phyloP scores from a whole-genome alignment of 805 yeast genomes.

The Suhomyces xylopsoci region DNA sequence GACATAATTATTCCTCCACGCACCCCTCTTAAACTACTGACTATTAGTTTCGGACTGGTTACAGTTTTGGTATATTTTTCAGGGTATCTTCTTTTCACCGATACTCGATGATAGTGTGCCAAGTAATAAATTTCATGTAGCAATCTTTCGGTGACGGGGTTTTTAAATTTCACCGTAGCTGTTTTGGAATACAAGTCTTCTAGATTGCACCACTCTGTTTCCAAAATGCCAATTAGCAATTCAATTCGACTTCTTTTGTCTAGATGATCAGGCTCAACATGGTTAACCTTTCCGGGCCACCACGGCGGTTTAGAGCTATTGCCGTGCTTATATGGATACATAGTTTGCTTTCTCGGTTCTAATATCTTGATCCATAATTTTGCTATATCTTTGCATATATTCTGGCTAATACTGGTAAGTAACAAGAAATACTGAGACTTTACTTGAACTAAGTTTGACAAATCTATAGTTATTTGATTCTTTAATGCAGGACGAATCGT shows the following conservation, averaged over 20 bases:
- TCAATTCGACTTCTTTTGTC: slow-evolving; percentile 53
- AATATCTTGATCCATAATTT: slow-evolving; percentile 64
- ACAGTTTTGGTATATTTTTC: not conserved
- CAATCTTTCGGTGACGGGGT: slow-evolving; percentile 6
- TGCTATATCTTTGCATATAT: slow-evolving; percentile 55
- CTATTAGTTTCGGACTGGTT: not conserved
- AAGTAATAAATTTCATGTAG: slow-evolving; percentile 27
- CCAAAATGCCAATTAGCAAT: slow-evolving; percentile 43
- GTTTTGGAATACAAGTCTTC: slow-evolving; percentile 11
- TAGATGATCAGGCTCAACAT: slow-evolving; percentile 73
- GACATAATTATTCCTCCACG: not conserved
- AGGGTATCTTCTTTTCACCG: not conserved
- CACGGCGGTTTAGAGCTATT: slow-evolving; percentile 53
- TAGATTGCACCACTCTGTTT: slow-evolving; percentile 15
- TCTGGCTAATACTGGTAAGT: slow-evolving; percentile 20
- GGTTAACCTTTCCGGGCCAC: slow-evolving; percentile 66
- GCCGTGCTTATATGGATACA: slow-evolving; percentile 58
- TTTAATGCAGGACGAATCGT: slow-evolving; percentile 2
- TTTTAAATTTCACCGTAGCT: not conserved
- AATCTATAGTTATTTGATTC: not conserved
- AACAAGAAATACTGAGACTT: slow-evolving; percentile 15
- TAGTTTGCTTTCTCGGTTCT: slow-evolving; percentile 66
- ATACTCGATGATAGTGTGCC: slow-evolving; percentile 20
- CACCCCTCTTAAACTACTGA: not conserved
- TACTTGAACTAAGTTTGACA: slow-evolving; percentile 4